Conservation (phyloP, 2,329 filamentous ascomycete genomes). For the Monilinia aucupariae region DNA sequence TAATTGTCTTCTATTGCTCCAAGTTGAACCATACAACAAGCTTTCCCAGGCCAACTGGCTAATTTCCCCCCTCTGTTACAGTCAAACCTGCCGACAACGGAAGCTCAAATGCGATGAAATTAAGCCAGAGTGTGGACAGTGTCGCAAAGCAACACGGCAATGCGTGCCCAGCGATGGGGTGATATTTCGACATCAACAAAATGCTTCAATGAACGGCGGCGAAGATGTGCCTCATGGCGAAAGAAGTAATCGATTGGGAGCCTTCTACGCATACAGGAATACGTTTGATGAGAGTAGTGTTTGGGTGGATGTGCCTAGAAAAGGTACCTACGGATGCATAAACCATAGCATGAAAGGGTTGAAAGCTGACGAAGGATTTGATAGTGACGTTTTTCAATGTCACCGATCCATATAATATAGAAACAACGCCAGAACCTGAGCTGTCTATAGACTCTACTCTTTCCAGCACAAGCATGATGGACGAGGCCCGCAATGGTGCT, state of each 20-base stretch:
- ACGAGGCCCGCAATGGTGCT: conserved; percentile 25
- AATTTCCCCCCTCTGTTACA: conserved; percentile 26
- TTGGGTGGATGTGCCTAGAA: conserved; percentile 58
- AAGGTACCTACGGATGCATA: conserved; percentile 39
- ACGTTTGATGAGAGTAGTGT: conserved; percentile 55
- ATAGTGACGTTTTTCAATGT: conserved; percentile 56
- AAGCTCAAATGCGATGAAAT: conserved; percentile 63
- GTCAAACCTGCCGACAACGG: conserved; percentile 52
- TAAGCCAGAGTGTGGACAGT: conserved; percentile 56
- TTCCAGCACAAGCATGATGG: conserved; percentile 21
- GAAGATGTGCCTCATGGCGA: conserved; percentile 36
- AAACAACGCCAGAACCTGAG: conserved; percentile 38
- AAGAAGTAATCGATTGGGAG: conserved; percentile 42
- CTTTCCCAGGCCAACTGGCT: conserved; percentile 8
- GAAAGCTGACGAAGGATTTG: conserved; percentile 26
- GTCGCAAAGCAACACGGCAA: conserved; percentile 51
- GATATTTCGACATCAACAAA: conserved; percentile 64
- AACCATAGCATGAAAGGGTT: not conserved
- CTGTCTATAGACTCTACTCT: conserved; percentile 19
- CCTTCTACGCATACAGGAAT: conserved; percentile 62
- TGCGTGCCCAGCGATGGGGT: conserved; percentile 58
- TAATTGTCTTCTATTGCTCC: conserved; percentile 18
- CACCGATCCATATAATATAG: conserved; percentile 55
- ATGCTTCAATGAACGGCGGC: conserved; percentile 59
- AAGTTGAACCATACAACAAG: not conserved